Evolutionary conservation across 805 yeast species (phyloP).

Genomic region (Monosporozyma aquatica): DNA sequence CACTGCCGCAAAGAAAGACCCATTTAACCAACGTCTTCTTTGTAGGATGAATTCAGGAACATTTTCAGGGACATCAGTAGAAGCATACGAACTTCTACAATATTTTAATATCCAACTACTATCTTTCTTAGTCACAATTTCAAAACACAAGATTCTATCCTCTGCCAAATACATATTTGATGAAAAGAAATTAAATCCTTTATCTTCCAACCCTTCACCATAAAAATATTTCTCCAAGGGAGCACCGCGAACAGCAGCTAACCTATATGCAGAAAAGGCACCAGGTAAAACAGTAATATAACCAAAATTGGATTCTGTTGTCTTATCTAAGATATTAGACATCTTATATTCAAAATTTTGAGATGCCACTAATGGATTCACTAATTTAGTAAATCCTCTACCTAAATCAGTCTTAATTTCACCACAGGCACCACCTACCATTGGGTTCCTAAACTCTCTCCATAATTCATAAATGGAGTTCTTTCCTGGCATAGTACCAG

Average conservation of each 20-base stretch:
- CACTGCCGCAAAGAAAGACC: conserved; percentile 90
- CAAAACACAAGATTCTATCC: conserved; percentile 91
- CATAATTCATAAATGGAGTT: conserved; percentile 83
- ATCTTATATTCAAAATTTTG: conserved; percentile 96
- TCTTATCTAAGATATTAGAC: conserved; percentile 90
- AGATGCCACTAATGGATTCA: conserved; percentile 89
- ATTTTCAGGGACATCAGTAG: conserved; percentile 89
- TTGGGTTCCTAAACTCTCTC: conserved; percentile 70
- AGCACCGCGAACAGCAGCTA: conserved; percentile 68
- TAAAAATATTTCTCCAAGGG: conserved; percentile 86
- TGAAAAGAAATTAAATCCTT: conserved; percentile 73
- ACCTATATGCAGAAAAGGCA: conserved; percentile 92
- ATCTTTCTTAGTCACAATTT: conserved; percentile 75
- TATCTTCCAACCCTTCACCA: conserved; percentile 72
- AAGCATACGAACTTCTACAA: conserved; percentile 82
- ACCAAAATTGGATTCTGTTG: conserved; percentile 91
- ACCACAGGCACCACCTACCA: conserved; percentile 97
- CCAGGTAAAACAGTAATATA: conserved; percentile 93
- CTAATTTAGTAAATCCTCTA: conserved; percentile 39
- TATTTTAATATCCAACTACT: conserved; percentile 73
- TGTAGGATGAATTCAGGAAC: conserved; percentile 83
- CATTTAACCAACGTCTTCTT: conserved; percentile 94
- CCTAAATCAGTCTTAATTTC: conserved; percentile 88
- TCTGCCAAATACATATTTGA: conserved; percentile 97
- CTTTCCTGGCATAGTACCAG: conserved; percentile 85